phyloP scores from a whole-genome alignment of 2,329 filamentous ascomycete species.

The Fusarium transvaalense region DNA sequence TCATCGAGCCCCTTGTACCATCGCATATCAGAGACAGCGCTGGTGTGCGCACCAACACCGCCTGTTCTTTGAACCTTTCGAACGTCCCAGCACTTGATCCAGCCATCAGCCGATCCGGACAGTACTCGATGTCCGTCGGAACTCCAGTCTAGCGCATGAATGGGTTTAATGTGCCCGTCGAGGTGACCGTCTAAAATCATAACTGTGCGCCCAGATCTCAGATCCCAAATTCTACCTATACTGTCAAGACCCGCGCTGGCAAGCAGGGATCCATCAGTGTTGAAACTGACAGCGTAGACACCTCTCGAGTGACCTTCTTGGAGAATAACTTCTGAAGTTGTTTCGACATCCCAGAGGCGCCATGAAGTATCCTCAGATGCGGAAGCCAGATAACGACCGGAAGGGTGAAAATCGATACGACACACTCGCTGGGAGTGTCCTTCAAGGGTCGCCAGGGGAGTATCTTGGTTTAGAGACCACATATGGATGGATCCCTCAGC shows the following conservation, averaged over 20 bases:
- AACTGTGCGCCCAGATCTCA: constrained; percentile 90
- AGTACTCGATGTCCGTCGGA: constrained; percentile 91
- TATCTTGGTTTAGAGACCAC: constrained; percentile 90
- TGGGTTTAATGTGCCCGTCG: constrained; percentile 85
- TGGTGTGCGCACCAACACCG: constrained; percentile 89
- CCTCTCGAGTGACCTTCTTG: constrained; percentile 97
- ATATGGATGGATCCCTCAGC: constrained; percentile 89
- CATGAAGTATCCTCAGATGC: constrained; percentile 97
- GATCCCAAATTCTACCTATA: constrained; percentile 94
- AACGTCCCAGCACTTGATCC: constrained; percentile 98
- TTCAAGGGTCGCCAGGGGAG: constrained; percentile 82
- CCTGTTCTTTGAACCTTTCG: constrained; percentile 87
- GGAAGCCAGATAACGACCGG: constrained; percentile 88
- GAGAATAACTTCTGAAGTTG: constrained; percentile 82
- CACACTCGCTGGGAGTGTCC: constrained; percentile 91
- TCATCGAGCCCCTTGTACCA: constrained; percentile 94
- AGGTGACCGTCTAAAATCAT: constrained; percentile 95
- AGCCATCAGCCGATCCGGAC: constrained; percentile 93
- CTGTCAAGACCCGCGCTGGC: constrained; percentile 95
- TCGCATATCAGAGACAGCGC: constrained; percentile 89
- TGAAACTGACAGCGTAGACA: constrained; percentile 91
- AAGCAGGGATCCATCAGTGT: constrained; percentile 88
- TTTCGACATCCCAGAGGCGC: constrained; percentile 95
- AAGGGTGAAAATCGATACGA: constrained; percentile 93
- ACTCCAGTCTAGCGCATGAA: constrained; percentile 93